Percentiles rank a stretch among this genome's conserved stretches.
Conservation (phyloP, 2,329 filamentous ascomycete species). For the Teratosphaeria destructans region DNA sequence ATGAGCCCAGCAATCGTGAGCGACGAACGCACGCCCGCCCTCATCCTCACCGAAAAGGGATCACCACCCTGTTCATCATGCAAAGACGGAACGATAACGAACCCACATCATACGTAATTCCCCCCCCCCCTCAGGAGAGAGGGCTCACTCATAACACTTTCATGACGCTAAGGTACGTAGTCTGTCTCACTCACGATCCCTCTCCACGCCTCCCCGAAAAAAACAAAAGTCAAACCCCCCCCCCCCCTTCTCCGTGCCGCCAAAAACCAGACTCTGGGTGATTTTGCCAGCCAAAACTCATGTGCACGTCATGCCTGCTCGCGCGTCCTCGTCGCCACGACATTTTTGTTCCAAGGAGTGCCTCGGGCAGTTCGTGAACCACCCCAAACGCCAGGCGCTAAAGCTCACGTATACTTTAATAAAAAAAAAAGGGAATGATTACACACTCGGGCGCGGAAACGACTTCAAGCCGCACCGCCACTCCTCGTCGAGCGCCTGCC, state of each 20-base stretch:
- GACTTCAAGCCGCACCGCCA: neutral
- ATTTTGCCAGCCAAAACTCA: neutral
- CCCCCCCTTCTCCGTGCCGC: neutral
- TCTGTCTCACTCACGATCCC: neutral
- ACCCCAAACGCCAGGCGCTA: neutral
- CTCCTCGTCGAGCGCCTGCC: conserved; percentile 15
- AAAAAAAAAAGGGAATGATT: neutral
- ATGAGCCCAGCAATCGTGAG: too few relatives aligned
- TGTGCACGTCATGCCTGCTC: neutral
- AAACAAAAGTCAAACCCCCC: neutral
- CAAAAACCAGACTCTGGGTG: neutral
- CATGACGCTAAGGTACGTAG: neutral
- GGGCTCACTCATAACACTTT: neutral
- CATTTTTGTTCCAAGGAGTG: neutral
- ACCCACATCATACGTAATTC: neutral
- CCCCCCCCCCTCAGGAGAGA: neutral
- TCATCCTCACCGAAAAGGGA: too few relatives aligned
- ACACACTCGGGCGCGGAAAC: neutral
- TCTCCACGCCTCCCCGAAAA: neutral
- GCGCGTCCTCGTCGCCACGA: neutral
- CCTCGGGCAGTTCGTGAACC: neutral
- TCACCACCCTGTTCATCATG: too few relatives aligned
- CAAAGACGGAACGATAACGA: too few relatives aligned
- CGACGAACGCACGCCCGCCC: too few relatives aligned
- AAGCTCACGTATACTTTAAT: neutral